Evolutionary conservation across 2,329 filamentous ascomycete species (phyloP).

Genomic region (Paradendryphiella salina): DNA sequence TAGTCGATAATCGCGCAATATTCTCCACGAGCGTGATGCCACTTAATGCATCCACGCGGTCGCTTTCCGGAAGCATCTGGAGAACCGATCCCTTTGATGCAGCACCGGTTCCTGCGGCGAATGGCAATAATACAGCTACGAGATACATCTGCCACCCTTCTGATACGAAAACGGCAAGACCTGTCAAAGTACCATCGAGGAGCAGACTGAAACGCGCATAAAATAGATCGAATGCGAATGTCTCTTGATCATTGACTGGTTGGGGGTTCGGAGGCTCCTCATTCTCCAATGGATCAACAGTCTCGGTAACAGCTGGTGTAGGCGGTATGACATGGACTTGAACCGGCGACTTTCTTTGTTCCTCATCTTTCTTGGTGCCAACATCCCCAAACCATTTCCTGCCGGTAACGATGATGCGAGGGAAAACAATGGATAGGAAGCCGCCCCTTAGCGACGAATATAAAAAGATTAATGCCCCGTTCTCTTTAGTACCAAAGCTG

Average conservation of each 20-base stretch:
- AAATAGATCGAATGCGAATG: slow-evolving; percentile 66
- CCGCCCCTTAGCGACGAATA: slow-evolving; percentile 51
- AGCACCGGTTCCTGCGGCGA: slow-evolving; percentile 69
- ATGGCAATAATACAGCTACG: slow-evolving; percentile 65
- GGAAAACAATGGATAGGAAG: slow-evolving; percentile 53
- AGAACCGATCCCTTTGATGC: slow-evolving; percentile 75
- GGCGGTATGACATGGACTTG: slow-evolving; percentile 30
- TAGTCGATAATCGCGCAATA: slow-evolving; percentile 64
- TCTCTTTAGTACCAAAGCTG: slow-evolving; percentile 51
- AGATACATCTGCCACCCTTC: slow-evolving; percentile 70
- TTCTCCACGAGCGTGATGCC: slow-evolving; percentile 73
- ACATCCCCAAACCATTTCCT: slow-evolving; percentile 47
- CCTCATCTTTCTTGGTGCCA: slow-evolving; percentile 6
- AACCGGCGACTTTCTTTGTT: slow-evolving; percentile 19
- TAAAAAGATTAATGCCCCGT: slow-evolving; percentile 52
- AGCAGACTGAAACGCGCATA: slow-evolving; percentile 69
- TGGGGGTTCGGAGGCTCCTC: slow-evolving; percentile 53
- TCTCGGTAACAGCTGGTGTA: slow-evolving; percentile 38
- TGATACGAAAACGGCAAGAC: slow-evolving; percentile 64
- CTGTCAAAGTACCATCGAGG: slow-evolving; percentile 66
- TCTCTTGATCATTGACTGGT: slow-evolving; percentile 50
- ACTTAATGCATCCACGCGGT: slow-evolving; percentile 68
- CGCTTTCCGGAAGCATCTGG: slow-evolving; percentile 65
- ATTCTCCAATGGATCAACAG: slow-evolving; percentile 55
- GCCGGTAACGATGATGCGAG: slow-evolving; percentile 49